A percentile compares a stretch with the other conserved stretches of the same genome.
Conservation (phyloP, 139 green algal genomes). For the Penium margaritaceum region DNA sequence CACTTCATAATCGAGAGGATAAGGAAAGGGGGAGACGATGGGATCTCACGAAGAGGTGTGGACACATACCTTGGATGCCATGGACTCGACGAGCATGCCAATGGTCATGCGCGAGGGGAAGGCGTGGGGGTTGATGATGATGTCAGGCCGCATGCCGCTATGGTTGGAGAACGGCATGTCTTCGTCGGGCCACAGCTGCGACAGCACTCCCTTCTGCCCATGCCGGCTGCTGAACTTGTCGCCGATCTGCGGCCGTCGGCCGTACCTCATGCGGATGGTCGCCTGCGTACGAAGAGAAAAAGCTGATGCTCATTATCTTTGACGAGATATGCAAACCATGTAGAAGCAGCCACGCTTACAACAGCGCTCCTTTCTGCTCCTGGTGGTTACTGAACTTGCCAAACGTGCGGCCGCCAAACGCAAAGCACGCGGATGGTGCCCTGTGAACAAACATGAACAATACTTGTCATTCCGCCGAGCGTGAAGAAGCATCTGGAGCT, state of each 20-base stretch:
- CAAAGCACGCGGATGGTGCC: too few species aligned
- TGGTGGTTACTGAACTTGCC: conserved; percentile 93
- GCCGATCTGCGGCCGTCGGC: conserved; percentile 95
- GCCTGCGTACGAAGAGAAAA: conserved; percentile 16
- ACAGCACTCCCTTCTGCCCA: conserved; percentile 93
- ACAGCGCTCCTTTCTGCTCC: conserved; percentile 90
- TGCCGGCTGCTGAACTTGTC: conserved; percentile 95
- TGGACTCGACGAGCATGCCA: conserved; percentile 92
- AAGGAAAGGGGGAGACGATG: neutral
- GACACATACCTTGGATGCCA: conserved; percentile 65
- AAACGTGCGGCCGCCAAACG: conserved; percentile 44
- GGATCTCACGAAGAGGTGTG: neutral
- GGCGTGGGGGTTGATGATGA: conserved; percentile 98
- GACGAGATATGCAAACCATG: neutral
- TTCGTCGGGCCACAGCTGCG: conserved; percentile 87
- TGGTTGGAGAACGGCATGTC: conserved; percentile 57
- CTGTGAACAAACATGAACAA: too few species aligned
- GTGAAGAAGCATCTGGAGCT: conserved; percentile 9
- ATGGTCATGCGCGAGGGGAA: conserved; percentile 99
- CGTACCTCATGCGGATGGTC: conserved; percentile 75
- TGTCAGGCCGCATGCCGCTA: conserved; percentile 82
- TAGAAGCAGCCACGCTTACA: conserved; percentile 62
- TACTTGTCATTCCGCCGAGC: conserved; percentile 1
- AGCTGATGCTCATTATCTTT: neutral
- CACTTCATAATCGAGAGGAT: too few species aligned